These are phyloP conservation scores for Phytophthora cactorum DNA, from an alignment of 352 stramenopile genomes.

Conservation along the genomic window DNA sequence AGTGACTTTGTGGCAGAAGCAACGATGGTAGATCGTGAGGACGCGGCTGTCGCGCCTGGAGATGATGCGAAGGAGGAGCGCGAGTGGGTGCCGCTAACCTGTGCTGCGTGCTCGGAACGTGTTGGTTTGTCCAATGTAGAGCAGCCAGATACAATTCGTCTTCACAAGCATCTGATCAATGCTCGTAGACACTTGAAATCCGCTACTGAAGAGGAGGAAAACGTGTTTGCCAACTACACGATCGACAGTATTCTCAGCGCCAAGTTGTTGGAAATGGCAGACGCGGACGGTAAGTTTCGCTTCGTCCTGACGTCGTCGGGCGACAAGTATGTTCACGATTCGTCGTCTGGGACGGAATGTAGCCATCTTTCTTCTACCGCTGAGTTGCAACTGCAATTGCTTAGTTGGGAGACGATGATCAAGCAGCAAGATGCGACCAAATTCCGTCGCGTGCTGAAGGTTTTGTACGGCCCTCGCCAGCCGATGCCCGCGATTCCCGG, in stretches of 20 bases:
- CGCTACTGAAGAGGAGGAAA: constrained; percentile 6
- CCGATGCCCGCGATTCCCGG: constrained; percentile 10
- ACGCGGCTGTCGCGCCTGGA: constrained; percentile 4
- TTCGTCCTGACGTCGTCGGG: constrained; percentile 45
- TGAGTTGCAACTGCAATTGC: constrained; percentile 52
- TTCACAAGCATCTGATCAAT: constrained; percentile 69
- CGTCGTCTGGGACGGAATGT: not conserved
- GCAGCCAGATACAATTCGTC: constrained; percentile 49
- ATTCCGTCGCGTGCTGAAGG: constrained; percentile 73
- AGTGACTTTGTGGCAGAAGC: constrained; percentile 40
- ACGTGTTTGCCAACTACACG: constrained; percentile 72
- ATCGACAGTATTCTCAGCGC: constrained; percentile 75
- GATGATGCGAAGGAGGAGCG: constrained; percentile 33
- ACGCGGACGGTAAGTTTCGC: constrained; percentile 78
- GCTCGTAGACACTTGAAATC: constrained; percentile 14
- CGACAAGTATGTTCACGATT: constrained; percentile 10
- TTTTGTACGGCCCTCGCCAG: constrained; percentile 50
- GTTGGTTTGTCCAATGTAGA: constrained; percentile 51
- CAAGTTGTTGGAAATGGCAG: constrained; percentile 69
- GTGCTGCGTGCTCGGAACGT: constrained; percentile 42
- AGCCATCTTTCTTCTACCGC: constrained; percentile 1
- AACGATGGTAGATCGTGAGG: constrained; percentile 13
- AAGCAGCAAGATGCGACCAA: constrained; percentile 26
- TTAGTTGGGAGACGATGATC: constrained; percentile 80
- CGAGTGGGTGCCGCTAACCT: constrained; percentile 51